Base-by-base conservation (phyloP, 805 yeast genomes). In the Kuraishia hungarica region DNA sequence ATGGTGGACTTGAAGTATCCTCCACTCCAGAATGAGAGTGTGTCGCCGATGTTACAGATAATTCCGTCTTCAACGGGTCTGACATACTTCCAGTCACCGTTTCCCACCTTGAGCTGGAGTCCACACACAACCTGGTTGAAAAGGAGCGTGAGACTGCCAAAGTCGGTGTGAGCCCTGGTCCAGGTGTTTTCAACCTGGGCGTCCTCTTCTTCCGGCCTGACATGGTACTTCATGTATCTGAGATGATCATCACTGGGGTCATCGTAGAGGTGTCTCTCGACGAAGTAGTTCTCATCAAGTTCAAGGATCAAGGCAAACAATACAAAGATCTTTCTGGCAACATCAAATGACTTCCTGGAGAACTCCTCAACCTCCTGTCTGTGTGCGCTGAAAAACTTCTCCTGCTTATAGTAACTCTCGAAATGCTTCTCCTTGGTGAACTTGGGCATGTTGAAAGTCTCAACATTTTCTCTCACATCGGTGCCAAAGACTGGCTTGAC, bases 161-260 rank as follows among this genome's bases (percentile, higher is more conserved):
- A 68, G 56, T 71, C 74, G 5, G 74, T 70, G 56, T 71, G 74
- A 1, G 69, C 73, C 43, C 72, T 55, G 1, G 70, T 64, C 72
- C 73, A 71, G 15, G 60, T 64, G 53, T 67, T 66, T 48, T 68
- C 68, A 1, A 70, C 68, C 47, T 62, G 58, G 1, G 62, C 64
- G 50, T 71, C 73, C 23, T 70, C 72, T 51, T 65, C 70, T 21
- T 43, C 49, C n/a, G 58, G 23, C 8, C 62, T 51, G 2, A 70
- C 70, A 51, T 64, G 66, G 58, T 70, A 70, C 53, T 67, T 66
- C 72, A 70, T 70, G 57, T 58, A 70, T 35, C 74, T 52, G 29
- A 69, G 57, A 52, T 67, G 70, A 54, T 69, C 73, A 53, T 70
- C 73, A 50, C 71, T 66, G 2, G 70, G 64, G 46, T 66, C 72